Evolutionary conservation across 345 rosid species (phyloP).

Genomic region (Bruguiera gymnorhiza): DNA sequence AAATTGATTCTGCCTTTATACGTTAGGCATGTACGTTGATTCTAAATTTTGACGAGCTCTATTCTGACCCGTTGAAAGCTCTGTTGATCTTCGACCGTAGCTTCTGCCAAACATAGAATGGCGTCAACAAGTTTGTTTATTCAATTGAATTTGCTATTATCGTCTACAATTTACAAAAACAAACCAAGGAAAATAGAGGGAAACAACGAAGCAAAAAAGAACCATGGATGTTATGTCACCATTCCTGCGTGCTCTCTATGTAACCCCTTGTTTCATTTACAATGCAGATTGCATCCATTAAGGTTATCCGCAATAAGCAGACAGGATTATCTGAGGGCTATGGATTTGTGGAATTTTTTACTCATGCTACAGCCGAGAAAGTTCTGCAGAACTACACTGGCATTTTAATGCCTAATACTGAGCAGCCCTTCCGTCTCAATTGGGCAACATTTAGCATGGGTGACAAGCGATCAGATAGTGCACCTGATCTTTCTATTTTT

Average conservation of each 20-base stretch:
- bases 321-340: slow-evolving; percentile 86
- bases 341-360: slow-evolving; percentile 84
- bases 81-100: too few species aligned
- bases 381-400: slow-evolving; percentile 66
- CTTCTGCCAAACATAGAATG: too few species aligned
- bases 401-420: slow-evolving; percentile 68
- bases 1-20: too few species aligned
- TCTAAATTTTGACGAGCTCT: too few species aligned
- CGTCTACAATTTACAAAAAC: too few species aligned
- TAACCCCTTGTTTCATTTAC: neutral
- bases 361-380: slow-evolving; percentile 85
- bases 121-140: too few species aligned
- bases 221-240: neutral
- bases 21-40: too few species aligned
- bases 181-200: too few species aligned
- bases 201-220: neutral
- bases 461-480: slow-evolving; percentile 84
- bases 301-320: slow-evolving; percentile 93
- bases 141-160: too few species aligned
- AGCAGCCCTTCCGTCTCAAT: slow-evolving; percentile 89
- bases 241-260: neutral
- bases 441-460: slow-evolving; percentile 95
- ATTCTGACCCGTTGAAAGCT: too few species aligned
- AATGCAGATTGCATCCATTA: slow-evolving; percentile 71
- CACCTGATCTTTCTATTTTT: slow-evolving; percentile 87